phyloP scores from a whole-genome alignment of 1,284 basidiomycete species.

The Ganoderma sinense region DNA sequence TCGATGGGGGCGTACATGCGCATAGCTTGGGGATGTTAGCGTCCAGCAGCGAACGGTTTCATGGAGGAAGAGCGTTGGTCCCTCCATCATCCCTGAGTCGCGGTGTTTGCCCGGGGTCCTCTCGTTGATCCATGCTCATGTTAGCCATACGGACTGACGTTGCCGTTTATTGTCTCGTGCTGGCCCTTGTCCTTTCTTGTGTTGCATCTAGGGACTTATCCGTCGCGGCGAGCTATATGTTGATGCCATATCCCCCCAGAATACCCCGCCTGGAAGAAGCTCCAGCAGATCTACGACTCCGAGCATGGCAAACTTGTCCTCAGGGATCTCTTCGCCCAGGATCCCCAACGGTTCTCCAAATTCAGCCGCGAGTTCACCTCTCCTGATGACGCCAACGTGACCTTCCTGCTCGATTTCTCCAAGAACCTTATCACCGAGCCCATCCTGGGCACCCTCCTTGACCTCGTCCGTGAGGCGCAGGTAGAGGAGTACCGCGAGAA shows the following conservation, averaged over 20 bases:
- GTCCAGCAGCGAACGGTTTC: not conserved
- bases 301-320: conserved; percentile 83
- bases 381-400: conserved; percentile 69
- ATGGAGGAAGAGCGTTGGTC: not conserved
- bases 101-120: not conserved
- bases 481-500: conserved; percentile 89
- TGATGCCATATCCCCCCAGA: conserved; percentile 52
- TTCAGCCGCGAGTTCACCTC: conserved; percentile 85
- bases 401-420: conserved; percentile 94
- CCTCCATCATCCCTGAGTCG: not conserved
- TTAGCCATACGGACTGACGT: not conserved
- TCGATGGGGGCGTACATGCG: not conserved
- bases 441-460: conserved; percentile 80
- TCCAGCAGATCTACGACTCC: conserved; percentile 85
- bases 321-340: conserved; percentile 90
- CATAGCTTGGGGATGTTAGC: not conserved
- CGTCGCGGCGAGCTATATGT: not conserved
- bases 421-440: conserved; percentile 96
- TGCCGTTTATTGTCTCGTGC: not conserved
- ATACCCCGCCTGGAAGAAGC: conserved; percentile 91
- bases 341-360: conserved; percentile 87
- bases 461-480: conserved; percentile 86
- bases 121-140: not conserved
- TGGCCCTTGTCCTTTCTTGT: not conserved
- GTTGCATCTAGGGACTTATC: not conserved